Conservation (phyloP, 1,284 basidiomycete genomes). For the Ustanciosporium gigantosporum region DNA sequence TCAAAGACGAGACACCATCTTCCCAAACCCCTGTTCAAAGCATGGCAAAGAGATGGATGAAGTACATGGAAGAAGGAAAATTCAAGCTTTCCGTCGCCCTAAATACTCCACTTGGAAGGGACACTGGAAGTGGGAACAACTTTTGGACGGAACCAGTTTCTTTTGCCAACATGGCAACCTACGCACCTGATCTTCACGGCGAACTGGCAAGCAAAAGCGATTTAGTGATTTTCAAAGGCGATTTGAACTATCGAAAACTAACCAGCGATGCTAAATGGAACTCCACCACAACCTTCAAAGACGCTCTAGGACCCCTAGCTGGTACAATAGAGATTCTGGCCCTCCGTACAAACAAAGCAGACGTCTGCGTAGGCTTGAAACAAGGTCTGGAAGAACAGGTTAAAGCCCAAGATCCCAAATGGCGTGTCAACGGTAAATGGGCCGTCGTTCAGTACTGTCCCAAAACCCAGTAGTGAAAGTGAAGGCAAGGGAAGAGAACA, state of each 20-base stretch:
- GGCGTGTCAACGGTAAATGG: constrained; percentile 55
- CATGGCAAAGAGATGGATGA: constrained; percentile 75
- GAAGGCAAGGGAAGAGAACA: neutral
- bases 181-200: constrained; percentile 68
- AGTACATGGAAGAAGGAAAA: constrained; percentile 71
- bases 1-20: constrained; percentile 35
- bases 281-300: constrained; percentile 75
- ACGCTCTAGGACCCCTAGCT: constrained; percentile 73
- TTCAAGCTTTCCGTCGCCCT: constrained; percentile 76
- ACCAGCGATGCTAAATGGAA: constrained; percentile 90
- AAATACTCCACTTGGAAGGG: constrained; percentile 69
- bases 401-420: constrained; percentile 40
- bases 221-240: constrained; percentile 94
- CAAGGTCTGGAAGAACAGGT: constrained; percentile 41
- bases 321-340: constrained; percentile 80
- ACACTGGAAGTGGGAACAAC: constrained; percentile 31
- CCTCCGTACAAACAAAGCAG: constrained; percentile 91
- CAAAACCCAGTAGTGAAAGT: constrained; percentile 11
- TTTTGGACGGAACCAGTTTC: constrained; percentile 53
- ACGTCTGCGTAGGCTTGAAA: constrained; percentile 63
- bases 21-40: constrained; percentile 63
- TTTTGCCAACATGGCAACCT: constrained; percentile 47
- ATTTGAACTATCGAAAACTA: constrained; percentile 72
- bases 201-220: constrained; percentile 67
- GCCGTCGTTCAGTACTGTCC: constrained; percentile 46